Evolutionary conservation across 2,329 filamentous ascomycete species (phyloP).

Genomic region (Cladophialophora chaetospira): DNA sequence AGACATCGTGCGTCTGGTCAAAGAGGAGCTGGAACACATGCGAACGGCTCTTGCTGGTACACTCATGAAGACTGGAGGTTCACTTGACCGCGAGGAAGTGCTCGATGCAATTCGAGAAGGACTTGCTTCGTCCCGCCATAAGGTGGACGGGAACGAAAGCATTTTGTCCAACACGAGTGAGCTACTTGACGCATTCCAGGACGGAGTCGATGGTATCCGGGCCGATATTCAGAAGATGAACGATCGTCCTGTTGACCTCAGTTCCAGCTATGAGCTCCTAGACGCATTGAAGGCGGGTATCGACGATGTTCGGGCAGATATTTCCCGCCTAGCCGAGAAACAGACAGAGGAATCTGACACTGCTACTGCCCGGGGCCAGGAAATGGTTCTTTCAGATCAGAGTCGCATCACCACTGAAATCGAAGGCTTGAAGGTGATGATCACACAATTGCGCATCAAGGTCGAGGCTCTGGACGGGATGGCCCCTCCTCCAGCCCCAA

Average conservation of each 20-base stretch:
- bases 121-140: conserved; percentile 56
- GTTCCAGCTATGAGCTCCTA: conserved; percentile 84
- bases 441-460: conserved; percentile 80
- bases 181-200: conserved; percentile 63
- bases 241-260: conserved; percentile 79
- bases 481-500: conserved; percentile 46
- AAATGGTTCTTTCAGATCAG: conserved; percentile 60
- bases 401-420: conserved; percentile 68
- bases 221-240: conserved; percentile 73
- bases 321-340: conserved; percentile 71
- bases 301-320: conserved; percentile 72
- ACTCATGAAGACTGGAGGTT: conserved; percentile 48
- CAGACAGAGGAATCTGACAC: conserved; percentile 54
- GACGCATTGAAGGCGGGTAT: conserved; percentile 84
- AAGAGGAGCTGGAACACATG: conserved; percentile 63
- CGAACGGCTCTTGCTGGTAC: conserved; percentile 59
- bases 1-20: conserved; percentile 53
- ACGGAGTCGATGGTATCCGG: conserved; percentile 73
- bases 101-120: conserved; percentile 57
- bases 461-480: conserved; percentile 72
- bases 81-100: conserved; percentile 65
- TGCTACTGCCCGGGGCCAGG: conserved; percentile 53
- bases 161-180: conserved; percentile 58
- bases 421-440: conserved; percentile 80
- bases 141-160: conserved; percentile 58